Percentiles rank a stretch among this genome's conserved stretches.
Conservation (phyloP, 2,329 filamentous ascomycete genomes). For the Neonectria sp. region DNA sequence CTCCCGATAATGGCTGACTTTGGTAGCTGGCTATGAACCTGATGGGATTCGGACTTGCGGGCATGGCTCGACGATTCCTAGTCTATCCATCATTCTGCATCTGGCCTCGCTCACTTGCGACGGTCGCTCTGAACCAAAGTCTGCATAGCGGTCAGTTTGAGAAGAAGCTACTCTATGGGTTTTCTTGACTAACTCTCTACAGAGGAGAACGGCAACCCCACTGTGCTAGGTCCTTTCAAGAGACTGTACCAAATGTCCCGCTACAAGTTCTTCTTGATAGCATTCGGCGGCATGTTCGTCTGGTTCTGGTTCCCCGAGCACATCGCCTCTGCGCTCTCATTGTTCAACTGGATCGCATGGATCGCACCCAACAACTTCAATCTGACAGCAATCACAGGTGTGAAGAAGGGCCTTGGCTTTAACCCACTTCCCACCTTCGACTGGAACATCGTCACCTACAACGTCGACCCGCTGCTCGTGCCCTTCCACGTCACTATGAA, state of each 20-base stretch:
- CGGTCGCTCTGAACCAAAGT: constrained; percentile 41
- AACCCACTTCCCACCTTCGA: constrained; percentile 67
- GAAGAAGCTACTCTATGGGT: accelerated
- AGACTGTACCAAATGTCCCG: constrained; percentile 39
- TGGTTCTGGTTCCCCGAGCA: constrained; percentile 45
- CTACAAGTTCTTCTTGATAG: constrained; percentile 40
- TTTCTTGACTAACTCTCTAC: background rate
- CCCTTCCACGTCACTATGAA: constrained; percentile 60
- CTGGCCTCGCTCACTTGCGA: constrained; percentile 53
- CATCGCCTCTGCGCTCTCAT: constrained; percentile 37
- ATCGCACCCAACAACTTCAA: constrained; percentile 62
- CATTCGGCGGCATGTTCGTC: constrained; percentile 40
- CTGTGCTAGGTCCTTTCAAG: constrained; percentile 36
- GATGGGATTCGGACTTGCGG: constrained; percentile 70
- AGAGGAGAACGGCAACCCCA: constrained; percentile 25
- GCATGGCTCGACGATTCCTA: constrained; percentile 63
- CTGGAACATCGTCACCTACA: constrained; percentile 56
- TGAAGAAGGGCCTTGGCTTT: constrained; percentile 59
- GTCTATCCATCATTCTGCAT: constrained; percentile 60
- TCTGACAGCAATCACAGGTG: constrained; percentile 60
- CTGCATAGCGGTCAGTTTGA: constrained; percentile 34
- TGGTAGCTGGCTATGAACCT: constrained; percentile 49
- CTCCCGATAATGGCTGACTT: background rate
- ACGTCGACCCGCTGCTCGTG: constrained; percentile 41
- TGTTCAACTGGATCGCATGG: constrained; percentile 71